Base-by-base conservation (phyloP, 495 filamentous ascomycete species). In the Penicillium desertorum region DNA sequence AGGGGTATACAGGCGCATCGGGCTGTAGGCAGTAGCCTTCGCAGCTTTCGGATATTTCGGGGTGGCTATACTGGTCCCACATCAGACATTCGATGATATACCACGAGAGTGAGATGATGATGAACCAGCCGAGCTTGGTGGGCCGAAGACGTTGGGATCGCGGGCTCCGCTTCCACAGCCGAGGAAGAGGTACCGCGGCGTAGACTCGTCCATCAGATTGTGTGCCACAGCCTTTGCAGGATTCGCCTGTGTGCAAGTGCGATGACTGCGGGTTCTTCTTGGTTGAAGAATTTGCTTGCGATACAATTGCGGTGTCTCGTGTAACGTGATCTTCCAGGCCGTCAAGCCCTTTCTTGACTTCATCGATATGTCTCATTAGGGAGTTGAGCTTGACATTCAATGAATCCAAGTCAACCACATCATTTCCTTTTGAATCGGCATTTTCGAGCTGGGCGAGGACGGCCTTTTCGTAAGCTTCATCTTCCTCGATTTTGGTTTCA, bases 261-360 rank as follows among this genome's bases (percentile, higher is more conserved):
- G 29, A 46, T 59, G 34, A 23, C 49, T 57, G 42, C 22, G 54
- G 23, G 17, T 17, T 36, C n/a, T 20, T 29, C 41, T 60, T 56
- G 32, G 43, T 45, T 41, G 54, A 52, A 43, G 61, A 42, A 2
- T 51, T 51, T 22, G 61, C 55, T 20, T 67, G 57, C 3, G 64
- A 61, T 10, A 59, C 9, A 12, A 57, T 58, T 19, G 68, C 67
- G 6, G 63, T 58, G n/a, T 80, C 71, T 2, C 66, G 71, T 29
- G 74, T 76, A 30, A 89, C 73, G 52, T 83, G 78, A 32, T 81
- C 73, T 71, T 88, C 86, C n/a, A 91, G 72, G 16, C 81, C 76
- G 59, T 84, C 78, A 34, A 91, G 83, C 2, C 86, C 87, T 48
- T 81, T 77, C 57, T 85, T 86, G 20, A 88, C 82, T 22, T 85